Evolutionary conservation across 148 eudicot genomes (phyloP), one percentile per base, ranked within the genome.

Genomic region (Spergularia bocconei): DNA sequence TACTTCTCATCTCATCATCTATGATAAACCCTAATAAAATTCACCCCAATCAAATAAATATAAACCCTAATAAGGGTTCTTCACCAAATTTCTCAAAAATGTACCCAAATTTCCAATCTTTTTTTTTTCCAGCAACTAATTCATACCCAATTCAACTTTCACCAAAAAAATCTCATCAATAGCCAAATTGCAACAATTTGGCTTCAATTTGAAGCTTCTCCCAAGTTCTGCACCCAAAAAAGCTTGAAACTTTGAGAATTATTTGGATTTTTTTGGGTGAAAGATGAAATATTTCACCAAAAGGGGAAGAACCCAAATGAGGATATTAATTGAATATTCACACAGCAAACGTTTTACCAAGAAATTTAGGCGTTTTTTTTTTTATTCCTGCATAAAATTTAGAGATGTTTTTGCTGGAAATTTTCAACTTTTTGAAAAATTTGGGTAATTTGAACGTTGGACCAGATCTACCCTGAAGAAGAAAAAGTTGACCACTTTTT

Each of bases 1-100:
- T 80, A 72, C 76, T 75, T 82, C 54, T 84, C 87, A 87, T 83
- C 61, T 85, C 90, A 82, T 89, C 80, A 73, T 89, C 80, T 70
- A 69, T 69, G 72, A 25, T 63, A 74, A 75, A 76, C 76, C 84
- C 82, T 67, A 74, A 72, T 51, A 79, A 77, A 48, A 48, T 21
- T 14, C 65, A 50, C 15, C 53, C 75, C 78, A 17, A 52, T 51
- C 52, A 20, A 41, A 11, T 16, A 64, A 1, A 13, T 58, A 77
- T 7, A 72, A 83, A 80, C 79, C 77, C 79, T 20, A 17, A 12
- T 62, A 74, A 50, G 53, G 56, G 70, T 70, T 11, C 7, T 60
- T 44, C 48, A 20, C 64, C 33, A 73, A 48, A 69, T 36, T 25
- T 56, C 13, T 36, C 16, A 17, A 52, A 77, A 14, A 13, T 69